A percentile compares a stretch with the other conserved stretches of the same genome.
phyloP scores from a whole-genome alignment of 768 basidiomycete species.

The Cystobasidiopsis lactophilus region DNA sequence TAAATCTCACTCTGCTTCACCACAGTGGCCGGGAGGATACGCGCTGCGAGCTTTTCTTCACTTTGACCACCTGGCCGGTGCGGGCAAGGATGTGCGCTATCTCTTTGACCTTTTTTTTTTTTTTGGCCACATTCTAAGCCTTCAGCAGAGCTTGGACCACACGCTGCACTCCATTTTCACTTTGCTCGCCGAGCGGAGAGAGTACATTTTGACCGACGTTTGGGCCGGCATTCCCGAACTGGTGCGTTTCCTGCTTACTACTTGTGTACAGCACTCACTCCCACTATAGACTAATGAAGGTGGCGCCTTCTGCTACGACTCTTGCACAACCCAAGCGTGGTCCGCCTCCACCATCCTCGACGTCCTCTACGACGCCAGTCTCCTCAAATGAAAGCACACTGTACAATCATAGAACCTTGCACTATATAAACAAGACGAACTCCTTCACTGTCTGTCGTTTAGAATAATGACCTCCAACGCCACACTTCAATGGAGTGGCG shows the following conservation, averaged over 20 bases:
- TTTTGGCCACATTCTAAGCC: neutral
- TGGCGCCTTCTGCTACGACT: slow-evolving; percentile 61
- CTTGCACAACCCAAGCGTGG: slow-evolving; percentile 91
- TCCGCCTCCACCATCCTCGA: slow-evolving; percentile 63
- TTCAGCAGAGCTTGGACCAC: slow-evolving; percentile 39
- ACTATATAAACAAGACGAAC: no score
- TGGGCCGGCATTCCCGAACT: slow-evolving; percentile 87
- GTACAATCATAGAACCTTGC: no score
- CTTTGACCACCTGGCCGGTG: slow-evolving; percentile 53
- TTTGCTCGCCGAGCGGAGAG: slow-evolving; percentile 44
- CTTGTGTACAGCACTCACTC: neutral
- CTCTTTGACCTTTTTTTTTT: neutral
- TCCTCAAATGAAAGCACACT: no score
- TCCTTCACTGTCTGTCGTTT: no score
- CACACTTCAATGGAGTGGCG: no score
- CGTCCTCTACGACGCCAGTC: neutral
- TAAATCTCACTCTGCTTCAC: no score
- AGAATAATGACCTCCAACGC: no score
- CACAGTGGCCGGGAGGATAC: slow-evolving; percentile 39
- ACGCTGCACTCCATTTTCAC: slow-evolving; percentile 64
- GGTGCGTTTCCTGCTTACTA: neutral
- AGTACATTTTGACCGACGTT: slow-evolving; percentile 51
- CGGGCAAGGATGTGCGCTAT: slow-evolving; percentile 42
- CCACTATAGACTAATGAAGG: slow-evolving; percentile 44
- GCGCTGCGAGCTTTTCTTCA: slow-evolving; percentile 80